Percentiles rank a stretch among this genome's conserved stretches.
Evolutionary conservation across 1,284 basidiomycete species (phyloP).

Genomic region (Malassezia dermatis): DNA sequence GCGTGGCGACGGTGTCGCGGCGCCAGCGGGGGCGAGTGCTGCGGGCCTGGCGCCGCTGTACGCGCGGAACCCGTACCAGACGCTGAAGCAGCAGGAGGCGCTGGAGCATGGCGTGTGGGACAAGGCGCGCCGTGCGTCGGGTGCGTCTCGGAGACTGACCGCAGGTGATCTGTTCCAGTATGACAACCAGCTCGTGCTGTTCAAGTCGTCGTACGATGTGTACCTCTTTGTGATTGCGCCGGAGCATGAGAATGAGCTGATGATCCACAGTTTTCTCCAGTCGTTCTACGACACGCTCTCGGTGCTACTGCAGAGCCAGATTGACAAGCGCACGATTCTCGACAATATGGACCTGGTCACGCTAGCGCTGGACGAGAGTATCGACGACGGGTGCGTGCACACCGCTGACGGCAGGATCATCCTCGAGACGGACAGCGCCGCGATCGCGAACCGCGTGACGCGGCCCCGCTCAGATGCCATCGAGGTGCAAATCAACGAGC

Average conservation of each 20-base stretch:
- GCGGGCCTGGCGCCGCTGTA: slow-evolving; percentile 22
- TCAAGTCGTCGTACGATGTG: slow-evolving; percentile 86
- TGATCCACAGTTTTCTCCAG: slow-evolving; percentile 73
- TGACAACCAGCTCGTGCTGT: slow-evolving; percentile 80
- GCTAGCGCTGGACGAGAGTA: slow-evolving; percentile 86
- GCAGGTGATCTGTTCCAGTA: slow-evolving; percentile 75
- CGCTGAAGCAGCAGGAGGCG: slow-evolving; percentile 80
- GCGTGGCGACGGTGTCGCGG: slow-evolving; percentile 18
- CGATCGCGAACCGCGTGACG: slow-evolving; percentile 88
- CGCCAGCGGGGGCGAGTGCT: slow-evolving; percentile 17
- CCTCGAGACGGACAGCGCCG: slow-evolving; percentile 87
- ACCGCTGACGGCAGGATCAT: slow-evolving; percentile 61
- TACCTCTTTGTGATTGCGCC: slow-evolving; percentile 88
- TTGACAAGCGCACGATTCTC: slow-evolving; percentile 87
- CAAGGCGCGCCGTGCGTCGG: slow-evolving; percentile 54
- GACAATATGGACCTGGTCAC: slow-evolving; percentile 91
- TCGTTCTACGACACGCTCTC: slow-evolving; percentile 78
- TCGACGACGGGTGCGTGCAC: slow-evolving; percentile 80
- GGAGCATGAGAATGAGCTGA: slow-evolving; percentile 83
- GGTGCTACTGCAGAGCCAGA: slow-evolving; percentile 67
- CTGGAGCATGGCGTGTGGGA: slow-evolving; percentile 93
- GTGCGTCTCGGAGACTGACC: slow-evolving; percentile 8
- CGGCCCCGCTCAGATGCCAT: slow-evolving; percentile 81
- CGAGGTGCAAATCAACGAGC: slow-evolving; percentile 97
- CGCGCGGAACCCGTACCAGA: slow-evolving; percentile 56